These are phyloP conservation scores for Arctium minus DNA, from an alignment of 129 eudicot genomes.

Conservation along the genomic window DNA sequence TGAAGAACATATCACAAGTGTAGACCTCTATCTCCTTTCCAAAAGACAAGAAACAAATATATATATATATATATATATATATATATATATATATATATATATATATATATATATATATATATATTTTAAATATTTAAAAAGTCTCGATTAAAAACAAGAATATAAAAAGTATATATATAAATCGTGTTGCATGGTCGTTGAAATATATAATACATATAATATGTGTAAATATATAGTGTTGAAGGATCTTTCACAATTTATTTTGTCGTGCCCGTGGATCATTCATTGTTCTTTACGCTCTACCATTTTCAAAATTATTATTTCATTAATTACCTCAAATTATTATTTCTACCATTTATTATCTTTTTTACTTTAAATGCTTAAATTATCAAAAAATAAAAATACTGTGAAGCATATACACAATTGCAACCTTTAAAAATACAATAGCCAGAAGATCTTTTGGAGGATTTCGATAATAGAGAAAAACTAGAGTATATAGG, in stretches of 20 bases:
- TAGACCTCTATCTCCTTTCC: slow-evolving; percentile 18
- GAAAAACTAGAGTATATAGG: too few relatives aligned
- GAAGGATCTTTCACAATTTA: slow-evolving; percentile 14
- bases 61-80: not conserved
- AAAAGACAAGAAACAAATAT: slow-evolving; percentile 24
- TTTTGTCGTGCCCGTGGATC: slow-evolving; percentile 25
- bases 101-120: not conserved
- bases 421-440: not conserved
- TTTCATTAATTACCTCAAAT: too few relatives aligned
- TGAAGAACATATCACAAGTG: slow-evolving; percentile 7
- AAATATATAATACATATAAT: not conserved
- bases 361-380: not conserved
- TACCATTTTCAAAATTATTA: not conserved
- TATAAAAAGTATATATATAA: not conserved
- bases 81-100: not conserved
- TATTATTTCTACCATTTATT: not conserved
- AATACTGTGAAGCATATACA: not conserved
- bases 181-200: slow-evolving; percentile 20
- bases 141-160: slow-evolving; percentile 14
- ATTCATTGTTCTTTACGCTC: slow-evolving; percentile 1
- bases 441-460: too few relatives aligned
- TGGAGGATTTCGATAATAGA: too few relatives aligned
- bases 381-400: not conserved
- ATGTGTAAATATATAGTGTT: not conserved
- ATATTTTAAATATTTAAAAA: not conserved